Evolutionary conservation across 1,284 basidiomycete genomes (phyloP).

Genomic region (Cryptococcus sp.): DNA sequence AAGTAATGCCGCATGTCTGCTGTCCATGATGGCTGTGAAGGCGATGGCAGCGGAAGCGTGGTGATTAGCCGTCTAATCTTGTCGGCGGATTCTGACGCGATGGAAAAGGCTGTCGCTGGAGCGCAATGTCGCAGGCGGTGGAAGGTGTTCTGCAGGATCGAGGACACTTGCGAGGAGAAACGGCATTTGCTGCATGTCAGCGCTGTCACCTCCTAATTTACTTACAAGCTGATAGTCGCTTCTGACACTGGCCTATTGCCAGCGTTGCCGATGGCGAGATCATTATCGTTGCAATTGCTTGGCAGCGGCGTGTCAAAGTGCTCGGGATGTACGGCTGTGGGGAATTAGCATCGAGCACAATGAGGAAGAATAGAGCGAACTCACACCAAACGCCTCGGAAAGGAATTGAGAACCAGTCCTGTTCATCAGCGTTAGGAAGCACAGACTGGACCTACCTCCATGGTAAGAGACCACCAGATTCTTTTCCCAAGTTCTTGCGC

Average conservation of each 20-base stretch:
- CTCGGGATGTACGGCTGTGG: slow-evolving; percentile 21
- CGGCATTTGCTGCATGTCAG: slow-evolving; percentile 18
- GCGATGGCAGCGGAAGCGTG: not conserved
- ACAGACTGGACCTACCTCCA: slow-evolving; percentile 11
- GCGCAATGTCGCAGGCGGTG: not conserved
- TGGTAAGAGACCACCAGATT: slow-evolving; percentile 26
- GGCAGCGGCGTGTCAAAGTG: slow-evolving; percentile 28
- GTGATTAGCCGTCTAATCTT: not conserved
- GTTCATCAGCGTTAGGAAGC: not conserved
- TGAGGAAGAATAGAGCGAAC: not conserved
- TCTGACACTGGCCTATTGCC: slow-evolving; percentile 1
- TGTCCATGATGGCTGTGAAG: slow-evolving; percentile 6
- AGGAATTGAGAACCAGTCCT: slow-evolving; percentile 26
- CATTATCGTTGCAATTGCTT: slow-evolving; percentile 20
- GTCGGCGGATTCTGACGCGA: slow-evolving; percentile 3
- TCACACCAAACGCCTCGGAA: slow-evolving; percentile 25
- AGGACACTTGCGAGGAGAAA: slow-evolving; percentile 17
- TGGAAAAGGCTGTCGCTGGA: slow-evolving; percentile 3
- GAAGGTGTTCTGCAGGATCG: slow-evolving; percentile 14
- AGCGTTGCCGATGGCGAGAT: slow-evolving; percentile 10
- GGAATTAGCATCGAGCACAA: not conserved
- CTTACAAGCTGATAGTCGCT: slow-evolving; percentile 22
- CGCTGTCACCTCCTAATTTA: not conserved
- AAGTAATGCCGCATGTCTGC: slow-evolving; percentile 23
- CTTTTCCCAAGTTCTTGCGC: slow-evolving; percentile 23